These are phyloP conservation scores for Lippia alba DNA, from an alignment of 305 asterid genomes.

Conservation along the genomic window DNA sequence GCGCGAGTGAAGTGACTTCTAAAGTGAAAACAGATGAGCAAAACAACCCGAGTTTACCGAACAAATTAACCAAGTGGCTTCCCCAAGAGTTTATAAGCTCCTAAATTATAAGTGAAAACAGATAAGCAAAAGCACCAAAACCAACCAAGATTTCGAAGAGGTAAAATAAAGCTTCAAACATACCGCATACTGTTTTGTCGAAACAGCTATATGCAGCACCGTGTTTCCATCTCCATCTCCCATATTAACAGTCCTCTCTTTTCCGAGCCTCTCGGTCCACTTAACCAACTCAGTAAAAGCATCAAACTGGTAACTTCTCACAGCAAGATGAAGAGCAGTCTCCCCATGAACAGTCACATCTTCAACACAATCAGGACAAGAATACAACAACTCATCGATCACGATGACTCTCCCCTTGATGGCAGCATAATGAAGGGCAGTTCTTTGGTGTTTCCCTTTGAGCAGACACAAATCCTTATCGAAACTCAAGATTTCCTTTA, in stretches of 20 bases:
- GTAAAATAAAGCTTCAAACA: not conserved
- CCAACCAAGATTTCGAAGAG: not conserved
- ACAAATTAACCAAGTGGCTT: no score
- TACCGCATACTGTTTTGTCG: constrained; percentile 40
- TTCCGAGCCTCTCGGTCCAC: constrained; percentile 23
- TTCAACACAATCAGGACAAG: constrained; percentile 23
- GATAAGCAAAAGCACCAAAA: not conserved
- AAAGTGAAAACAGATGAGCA: no score
- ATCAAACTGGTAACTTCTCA: constrained; percentile 34
- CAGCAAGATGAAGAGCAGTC: constrained; percentile 48
- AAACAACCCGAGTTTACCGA: no score
- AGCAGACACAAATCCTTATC: constrained; percentile 19
- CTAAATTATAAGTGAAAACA: no score
- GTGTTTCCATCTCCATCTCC: constrained; percentile 44
- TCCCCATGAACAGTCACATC: constrained; percentile 41
- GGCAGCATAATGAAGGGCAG: constrained; percentile 44
- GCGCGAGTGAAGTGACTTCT: no score
- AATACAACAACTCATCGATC: constrained; percentile 22
- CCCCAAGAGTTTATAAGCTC: no score
- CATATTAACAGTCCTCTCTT: constrained; percentile 30
- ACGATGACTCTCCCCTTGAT: constrained; percentile 41
- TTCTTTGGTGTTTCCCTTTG: constrained; percentile 33
- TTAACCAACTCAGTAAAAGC: constrained; percentile 27
- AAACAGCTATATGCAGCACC: constrained; percentile 43
- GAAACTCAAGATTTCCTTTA: constrained; percentile 20